Percentiles rank a stretch among this genome's conserved stretches.
These are phyloP conservation scores for Simplicillium sp. DNA, from an alignment of 2,329 filamentous ascomycete species.

Conservation along the genomic window DNA sequence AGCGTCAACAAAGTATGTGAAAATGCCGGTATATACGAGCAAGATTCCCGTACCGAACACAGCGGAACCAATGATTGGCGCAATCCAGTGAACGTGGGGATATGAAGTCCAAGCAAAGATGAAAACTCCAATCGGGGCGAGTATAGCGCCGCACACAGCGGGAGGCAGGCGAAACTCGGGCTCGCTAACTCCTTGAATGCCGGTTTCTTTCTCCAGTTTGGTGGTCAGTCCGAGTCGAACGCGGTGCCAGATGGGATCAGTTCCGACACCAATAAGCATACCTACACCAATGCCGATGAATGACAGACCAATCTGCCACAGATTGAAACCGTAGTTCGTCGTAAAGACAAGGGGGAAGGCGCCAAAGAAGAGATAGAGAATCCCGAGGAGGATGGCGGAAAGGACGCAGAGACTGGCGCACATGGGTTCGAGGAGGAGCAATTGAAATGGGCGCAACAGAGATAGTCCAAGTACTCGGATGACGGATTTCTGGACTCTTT, in stretches of 20 bases:
- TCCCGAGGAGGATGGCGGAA: constrained; percentile 75
- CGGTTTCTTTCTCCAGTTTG: constrained; percentile 39
- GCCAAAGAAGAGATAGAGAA: constrained; percentile 85
- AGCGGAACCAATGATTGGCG: constrained; percentile 62
- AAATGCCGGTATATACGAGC: constrained; percentile 73
- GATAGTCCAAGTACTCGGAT: constrained; percentile 47
- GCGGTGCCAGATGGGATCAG: constrained; percentile 57
- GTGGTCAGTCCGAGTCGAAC: constrained; percentile 49
- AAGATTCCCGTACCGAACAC: constrained; percentile 67
- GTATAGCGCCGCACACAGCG: constrained; percentile 60
- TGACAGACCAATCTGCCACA: constrained; percentile 71
- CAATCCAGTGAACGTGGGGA: constrained; percentile 64
- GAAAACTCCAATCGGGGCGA: constrained; percentile 76
- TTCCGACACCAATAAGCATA: constrained; percentile 53
- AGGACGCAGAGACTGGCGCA: constrained; percentile 72
- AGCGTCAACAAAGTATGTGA: constrained; percentile 78
- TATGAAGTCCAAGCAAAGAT: constrained; percentile 85
- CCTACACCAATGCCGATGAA: constrained; percentile 66
- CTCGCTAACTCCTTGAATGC: constrained; percentile 52
- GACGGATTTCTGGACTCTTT: constrained; percentile 62
- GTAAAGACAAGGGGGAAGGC: constrained; percentile 76
- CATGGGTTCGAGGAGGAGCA: constrained; percentile 79
- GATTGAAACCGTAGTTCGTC: constrained; percentile 63
- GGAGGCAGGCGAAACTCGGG: constrained; percentile 81
- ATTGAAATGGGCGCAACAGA: constrained; percentile 63